These are phyloP conservation scores for Prunus mongolica DNA, from an alignment of 306 rosid genomes.

Conservation along the genomic window DNA sequence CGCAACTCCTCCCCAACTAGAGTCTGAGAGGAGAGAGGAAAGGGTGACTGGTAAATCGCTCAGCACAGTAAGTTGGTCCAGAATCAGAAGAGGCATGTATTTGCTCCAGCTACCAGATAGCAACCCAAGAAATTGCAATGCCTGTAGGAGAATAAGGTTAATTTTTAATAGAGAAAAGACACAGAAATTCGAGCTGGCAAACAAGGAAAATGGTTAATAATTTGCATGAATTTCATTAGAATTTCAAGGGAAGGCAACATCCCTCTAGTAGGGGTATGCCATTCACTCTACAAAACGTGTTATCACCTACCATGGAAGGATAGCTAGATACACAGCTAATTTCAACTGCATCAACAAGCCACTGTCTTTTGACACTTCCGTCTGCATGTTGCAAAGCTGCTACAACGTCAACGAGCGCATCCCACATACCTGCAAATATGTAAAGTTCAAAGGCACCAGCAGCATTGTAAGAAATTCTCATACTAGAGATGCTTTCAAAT, in stretches of 20 bases:
- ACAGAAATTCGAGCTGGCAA: background rate
- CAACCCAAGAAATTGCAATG: conserved; percentile 65
- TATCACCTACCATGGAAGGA: conserved; percentile 74
- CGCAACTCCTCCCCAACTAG: conserved; percentile 51
- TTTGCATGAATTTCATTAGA: background rate
- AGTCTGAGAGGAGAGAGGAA: conserved; percentile 56
- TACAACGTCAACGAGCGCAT: conserved; percentile 68
- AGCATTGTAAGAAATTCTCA: conserved; percentile 13
- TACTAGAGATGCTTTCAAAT: background rate
- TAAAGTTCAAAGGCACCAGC: conserved; percentile 4
- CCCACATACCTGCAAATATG: conserved; percentile 67
- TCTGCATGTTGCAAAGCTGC: conserved; percentile 75
- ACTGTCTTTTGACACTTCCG: conserved; percentile 65
- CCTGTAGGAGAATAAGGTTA: conserved; percentile 40
- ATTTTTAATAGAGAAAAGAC: background rate
- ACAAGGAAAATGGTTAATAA: background rate
- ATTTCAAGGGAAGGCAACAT: background rate
- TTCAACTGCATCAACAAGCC: conserved; percentile 86
- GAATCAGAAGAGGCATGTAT: conserved; percentile 75
- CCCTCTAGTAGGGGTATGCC: background rate
- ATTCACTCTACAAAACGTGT: background rate
- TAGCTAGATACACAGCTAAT: conserved; percentile 72
- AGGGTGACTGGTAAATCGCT: conserved; percentile 78
- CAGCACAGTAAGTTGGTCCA: conserved; percentile 56
- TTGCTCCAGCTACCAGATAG: conserved; percentile 78